Conservation (phyloP, 1,284 basidiomycete species). For the Testicularia cyperi region DNA sequence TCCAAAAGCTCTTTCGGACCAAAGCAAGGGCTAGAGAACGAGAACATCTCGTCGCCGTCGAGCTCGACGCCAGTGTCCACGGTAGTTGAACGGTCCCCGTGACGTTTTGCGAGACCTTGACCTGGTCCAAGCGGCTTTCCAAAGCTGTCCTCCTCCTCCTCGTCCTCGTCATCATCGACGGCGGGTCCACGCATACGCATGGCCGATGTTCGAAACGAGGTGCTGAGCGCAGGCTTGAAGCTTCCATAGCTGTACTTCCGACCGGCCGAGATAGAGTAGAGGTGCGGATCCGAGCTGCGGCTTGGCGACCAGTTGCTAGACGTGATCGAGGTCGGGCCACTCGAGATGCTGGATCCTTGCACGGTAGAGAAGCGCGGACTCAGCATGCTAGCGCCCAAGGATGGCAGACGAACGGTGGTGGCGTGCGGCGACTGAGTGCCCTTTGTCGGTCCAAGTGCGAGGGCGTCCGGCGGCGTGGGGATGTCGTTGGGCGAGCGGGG, state of each 20-base stretch:
- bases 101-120: neutral
- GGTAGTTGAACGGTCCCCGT: conserved; percentile 7
- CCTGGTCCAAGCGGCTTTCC: conserved; percentile 13
- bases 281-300: conserved; percentile 36
- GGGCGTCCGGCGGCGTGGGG: conserved; percentile 53
- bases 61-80: conserved; percentile 28
- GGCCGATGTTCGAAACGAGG: conserved; percentile 49
- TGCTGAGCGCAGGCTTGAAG: conserved; percentile 50
- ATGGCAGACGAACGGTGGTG: conserved; percentile 25
- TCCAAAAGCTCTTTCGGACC: conserved; percentile 42
- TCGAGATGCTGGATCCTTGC: conserved; percentile 42
- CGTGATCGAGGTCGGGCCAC: conserved; percentile 32
- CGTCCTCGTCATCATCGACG: conserved; percentile 36
- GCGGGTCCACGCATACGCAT: conserved; percentile 43
- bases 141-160: conserved; percentile 40
- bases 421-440: conserved; percentile 18
- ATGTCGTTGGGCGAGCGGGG: conserved; percentile 50
- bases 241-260: conserved; percentile 37
- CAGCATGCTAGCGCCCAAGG: conserved; percentile 30
- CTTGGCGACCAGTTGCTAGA: conserved; percentile 44
- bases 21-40: conserved; percentile 52
- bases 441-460: conserved; percentile 18
- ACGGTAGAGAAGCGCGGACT: conserved; percentile 29
- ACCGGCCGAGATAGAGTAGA: conserved; percentile 41
- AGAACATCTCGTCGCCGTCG: conserved; percentile 49